Evolutionary conservation across 1,284 basidiomycete genomes (phyloP).

Genomic region (Ustilago lituana): DNA sequence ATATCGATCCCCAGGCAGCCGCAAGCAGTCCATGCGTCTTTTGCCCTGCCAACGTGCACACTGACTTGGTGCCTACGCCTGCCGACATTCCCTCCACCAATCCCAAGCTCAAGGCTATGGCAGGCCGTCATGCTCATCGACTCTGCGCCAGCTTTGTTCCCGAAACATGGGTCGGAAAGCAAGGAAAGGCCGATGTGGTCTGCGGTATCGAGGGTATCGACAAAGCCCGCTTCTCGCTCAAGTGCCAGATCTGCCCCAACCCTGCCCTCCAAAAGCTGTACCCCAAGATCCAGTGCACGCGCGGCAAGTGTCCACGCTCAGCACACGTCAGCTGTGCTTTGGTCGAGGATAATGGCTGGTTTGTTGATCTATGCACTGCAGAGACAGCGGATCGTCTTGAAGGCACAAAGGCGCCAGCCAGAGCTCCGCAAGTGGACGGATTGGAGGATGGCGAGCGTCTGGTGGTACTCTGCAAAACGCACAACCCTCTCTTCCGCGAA

Average conservation of each 20-base stretch:
- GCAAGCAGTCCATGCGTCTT: slow-evolving; percentile 65
- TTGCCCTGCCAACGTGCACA: slow-evolving; percentile 61
- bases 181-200: slow-evolving; percentile 45
- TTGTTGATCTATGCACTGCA: slow-evolving; percentile 51
- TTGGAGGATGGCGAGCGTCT: slow-evolving; percentile 51
- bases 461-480: slow-evolving; percentile 62
- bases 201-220: slow-evolving; percentile 58
- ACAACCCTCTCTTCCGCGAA: slow-evolving; percentile 61
- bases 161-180: slow-evolving; percentile 60
- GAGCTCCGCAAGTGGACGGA: slow-evolving; percentile 1
- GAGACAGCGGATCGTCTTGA: slow-evolving; percentile 59
- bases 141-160: slow-evolving; percentile 64
- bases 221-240: slow-evolving; percentile 68
- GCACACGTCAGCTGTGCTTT: slow-evolving; percentile 91
- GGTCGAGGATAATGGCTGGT: slow-evolving; percentile 60
- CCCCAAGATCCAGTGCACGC: slow-evolving; percentile 91
- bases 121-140: slow-evolving; percentile 55
- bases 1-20: slow-evolving; percentile 30
- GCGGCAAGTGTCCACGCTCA: slow-evolving; percentile 89
- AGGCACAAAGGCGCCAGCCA: slow-evolving; percentile 34
- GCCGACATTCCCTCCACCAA: slow-evolving; percentile 22
- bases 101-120: slow-evolving; percentile 33
- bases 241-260: slow-evolving; percentile 84
- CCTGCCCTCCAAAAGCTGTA: slow-evolving; percentile 78
- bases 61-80: slow-evolving; percentile 51